phyloP scores from a whole-genome alignment of 2,329 filamentous ascomycete genomes.

The Fusarium dimerum region DNA sequence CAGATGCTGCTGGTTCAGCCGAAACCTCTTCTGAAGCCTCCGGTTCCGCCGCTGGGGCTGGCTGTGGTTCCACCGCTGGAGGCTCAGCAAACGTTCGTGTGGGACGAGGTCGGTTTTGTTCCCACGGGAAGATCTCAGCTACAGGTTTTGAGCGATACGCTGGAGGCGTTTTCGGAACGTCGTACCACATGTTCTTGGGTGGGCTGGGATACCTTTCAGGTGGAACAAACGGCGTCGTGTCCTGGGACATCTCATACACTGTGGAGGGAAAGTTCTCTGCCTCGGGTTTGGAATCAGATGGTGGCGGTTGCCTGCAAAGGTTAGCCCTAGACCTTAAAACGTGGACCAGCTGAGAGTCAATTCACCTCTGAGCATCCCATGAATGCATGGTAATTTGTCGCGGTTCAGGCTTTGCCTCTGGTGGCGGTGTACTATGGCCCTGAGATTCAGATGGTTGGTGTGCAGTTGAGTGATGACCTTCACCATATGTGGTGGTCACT shows the following conservation, averaged over 20 bases:
- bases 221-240: conserved; percentile 73
- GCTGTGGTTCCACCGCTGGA: conserved; percentile 7
- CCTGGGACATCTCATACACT: conserved; percentile 81
- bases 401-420: conserved; percentile 25
- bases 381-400: conserved; percentile 34
- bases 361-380: conserved; percentile 59
- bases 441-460: conserved; percentile 19
- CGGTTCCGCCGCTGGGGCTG: conserved; percentile 4
- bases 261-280: conserved; percentile 78
- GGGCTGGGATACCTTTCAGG: conserved; percentile 79
- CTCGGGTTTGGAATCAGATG: conserved; percentile 73
- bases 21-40: conserved; percentile 27
- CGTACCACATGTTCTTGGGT: conserved; percentile 85
- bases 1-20: conserved; percentile 17
- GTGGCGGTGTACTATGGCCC: conserved; percentile 15
- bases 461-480: conserved; percentile 35
- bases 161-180: conserved; percentile 68
- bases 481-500: conserved; percentile 4
- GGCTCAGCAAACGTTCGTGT: conserved; percentile 59
- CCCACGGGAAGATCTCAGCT: conserved; percentile 88
- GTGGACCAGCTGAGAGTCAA: conserved; percentile 1
- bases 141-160: conserved; percentile 56
- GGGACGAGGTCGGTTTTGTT: conserved; percentile 63
- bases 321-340: conserved; percentile 9
- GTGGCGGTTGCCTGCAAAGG: conserved; percentile 59